Evolutionary conservation across 2,329 filamentous ascomycete species (phyloP), one percentile per base, ranked within the genome.

Genomic region (Neophaeococcomyces aloes): DNA sequence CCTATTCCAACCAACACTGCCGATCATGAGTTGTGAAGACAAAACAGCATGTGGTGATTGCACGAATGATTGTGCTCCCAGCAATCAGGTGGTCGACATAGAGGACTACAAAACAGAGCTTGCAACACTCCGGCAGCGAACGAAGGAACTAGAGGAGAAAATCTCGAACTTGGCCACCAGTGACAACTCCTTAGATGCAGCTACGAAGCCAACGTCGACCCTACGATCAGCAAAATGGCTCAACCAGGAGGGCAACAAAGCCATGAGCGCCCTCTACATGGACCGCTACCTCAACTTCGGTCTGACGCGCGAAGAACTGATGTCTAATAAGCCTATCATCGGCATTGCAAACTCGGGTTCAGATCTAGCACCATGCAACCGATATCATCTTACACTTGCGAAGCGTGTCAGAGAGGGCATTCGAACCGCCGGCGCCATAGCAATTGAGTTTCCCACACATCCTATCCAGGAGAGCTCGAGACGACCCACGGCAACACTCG

Each of bases 271-370:
- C 7, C 55, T 70, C 23, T 73, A 73, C 52, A 63, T 70, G 44
- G 70, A 73, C 51, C 64, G 70, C 23, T 71, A 68, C 48, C 61
- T 72, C 49, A 72, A 72, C 56, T 71, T 65, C 41, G 70, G 70
- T 6, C 55, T 72, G 34, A 72, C 69, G 1, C 56, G 61, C 21
- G 67, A 71, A 46, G 70, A 73, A 54, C 60, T 73, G 18, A 65
- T 65, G 54, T 67, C 66, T 2, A 66, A 65, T 1, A 71, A 68
- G 50, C 70, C 70, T 15, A 68, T 72, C 49, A 69, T 73, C 48
- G 70, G 70, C 32, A 73, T 72, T 46, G 70, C 69, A 1, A 69
- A 73, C 58, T 67, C 69, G 0, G 70, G 70, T 3, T 72, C 68
- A 3, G 70, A 73, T 49, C 54, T 73, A 27, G 60, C 69, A 0